Base-by-base conservation (phyloP, 164 flowering plant genomes). In the Aristolochia fimbriata region DNA sequence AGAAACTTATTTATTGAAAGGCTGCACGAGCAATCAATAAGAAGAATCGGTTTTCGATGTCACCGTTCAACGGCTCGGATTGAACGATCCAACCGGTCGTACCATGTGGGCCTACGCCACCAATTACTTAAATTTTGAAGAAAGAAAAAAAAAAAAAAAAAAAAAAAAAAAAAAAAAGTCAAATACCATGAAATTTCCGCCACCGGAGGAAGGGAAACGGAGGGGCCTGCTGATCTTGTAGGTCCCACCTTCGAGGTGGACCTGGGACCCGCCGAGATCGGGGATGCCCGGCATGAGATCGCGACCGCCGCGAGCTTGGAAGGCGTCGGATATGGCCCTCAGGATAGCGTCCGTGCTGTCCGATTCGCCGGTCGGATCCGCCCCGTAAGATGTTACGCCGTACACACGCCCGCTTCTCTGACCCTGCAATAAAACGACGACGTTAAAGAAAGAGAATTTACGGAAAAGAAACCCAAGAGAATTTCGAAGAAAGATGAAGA, bases 321-420 rank as follows among this genome's bases (percentile, higher is more conserved):
- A 70, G 0, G 89, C 99, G 50, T 86, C 93, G 0, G 88, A 53
- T n/a, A 94, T 62, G 5, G 91, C 95, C 46, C 47, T 46, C 0
- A 74, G 46, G 22, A 94, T 55, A 2, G 96, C 95, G 0, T 80
- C 84, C 3, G 95, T 84, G 68, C 97, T 94, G 67, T 94, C 99
- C 0, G 59, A 58, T 67, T 72, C 68, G 24, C 99, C 97, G 0
- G 91, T 81, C 17, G 97, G 96, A 66, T 94, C 99, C 0, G 90
- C 97, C 0, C 96, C 97, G 57, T 86, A 88, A 0, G 70, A 33
- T 10, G 85, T 86, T 54, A 74, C 89, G 3, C 22, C 69, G 58
- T 80, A 81, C 30, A 80, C 73, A 9, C 69, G 65, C 17, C 85
- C 59, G 27, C 64, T 62, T 6, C 53, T 15, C 15, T 20, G 10